Base-by-base conservation (phyloP, 2,329 filamentous ascomycete species). In the Ceratocystis harringtonii region DNA sequence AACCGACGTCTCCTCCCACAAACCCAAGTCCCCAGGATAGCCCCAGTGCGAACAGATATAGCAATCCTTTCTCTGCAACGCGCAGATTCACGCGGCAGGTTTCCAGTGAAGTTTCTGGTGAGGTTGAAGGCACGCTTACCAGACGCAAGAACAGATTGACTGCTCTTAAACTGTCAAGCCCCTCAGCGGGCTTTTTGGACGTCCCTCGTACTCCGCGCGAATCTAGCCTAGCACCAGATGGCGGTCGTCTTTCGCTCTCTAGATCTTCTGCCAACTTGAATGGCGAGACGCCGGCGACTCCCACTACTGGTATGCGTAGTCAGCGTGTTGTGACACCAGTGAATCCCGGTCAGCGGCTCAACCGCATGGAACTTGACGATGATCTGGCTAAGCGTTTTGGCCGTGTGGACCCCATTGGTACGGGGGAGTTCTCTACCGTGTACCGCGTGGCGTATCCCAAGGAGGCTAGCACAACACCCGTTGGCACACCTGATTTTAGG, bases 371-470 rank as follows among this genome's bases (percentile, higher is more conserved):
- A 17, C 70, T 92, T 17, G 92, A 97, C 71, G 82, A 84, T 25
- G 84, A 83, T 63, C 77, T 96, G 63, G 84, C 83, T 12, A 81
- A 84, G 2, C 84, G 88, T 64, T 99, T 99, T 72, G 84, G 87
- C 65, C 88, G 87, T 68, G 87, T 95, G 12, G 88, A 90, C 70
- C 80, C 86, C 67, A 82, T 92, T 69, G 92, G 92, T 61, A 86
- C 86, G 67, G 94, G 94, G 66, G 92, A 96, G 73, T 99, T 99
- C 72, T 97, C 94, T 0, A 84, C 88, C 65, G 94, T 99, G 0
- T 99, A 90, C 74, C 85, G 87, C 44, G 92, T 96, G 3, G 84
- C 84, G 15, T 67, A 67, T 28, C 67, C 68, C 12, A 73, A 76
- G 60, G 71, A 71, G 8, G 69, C 64, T 1, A 65, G 63, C 19